Evolutionary conservation across 2,329 filamentous ascomycete species (phyloP), one percentile per base, ranked within the genome.

Genomic region (Metarhizium robertsii): DNA sequence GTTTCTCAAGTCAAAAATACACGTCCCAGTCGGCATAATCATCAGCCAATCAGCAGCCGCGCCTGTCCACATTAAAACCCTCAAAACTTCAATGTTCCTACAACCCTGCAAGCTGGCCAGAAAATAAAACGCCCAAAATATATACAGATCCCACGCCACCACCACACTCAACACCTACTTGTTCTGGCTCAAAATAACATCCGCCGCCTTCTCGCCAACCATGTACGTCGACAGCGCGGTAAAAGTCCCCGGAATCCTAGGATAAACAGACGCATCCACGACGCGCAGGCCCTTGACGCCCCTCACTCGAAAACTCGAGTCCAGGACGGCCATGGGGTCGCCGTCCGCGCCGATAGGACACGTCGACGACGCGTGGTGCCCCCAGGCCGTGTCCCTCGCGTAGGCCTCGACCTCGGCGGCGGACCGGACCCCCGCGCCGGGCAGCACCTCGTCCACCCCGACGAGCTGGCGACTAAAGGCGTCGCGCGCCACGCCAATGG

Each of bases 311-410:
- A 84, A 82, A 54, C 75, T 69, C 0, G 70, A 71, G 62, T 85
- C 79, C 55, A 85, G 62, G 3, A 84, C 79, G 3, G 79, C 80
- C 66, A 73, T 75, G 1, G 71, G 66, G 63, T 85, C 81, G 42
- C 67, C 69, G 47, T 78, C 76, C 2, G 70, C 66, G 4, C 82
- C 81, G 55, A 84, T 84, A 1, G 78, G 72, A 52, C 73, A 77
- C 0, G 79, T 80, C 55, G 77, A 79, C 2, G 73, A 78, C 5
- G 79, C 79, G 65, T 85, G 81, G 64, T 84, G 80, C 2, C 79
- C 78, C 74, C 79, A 82, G 4, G 76, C 72, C 34, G 74, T 71
- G 48, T 78, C 71, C 60, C 68, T 71, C 51, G 78, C 70, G 56
- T 73, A 80, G 16, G 74, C 67, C 52, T 76, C 69, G 48, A 80